phyloP scores from a whole-genome alignment of 306 rosid genomes.

The Vigna nakashimae region DNA sequence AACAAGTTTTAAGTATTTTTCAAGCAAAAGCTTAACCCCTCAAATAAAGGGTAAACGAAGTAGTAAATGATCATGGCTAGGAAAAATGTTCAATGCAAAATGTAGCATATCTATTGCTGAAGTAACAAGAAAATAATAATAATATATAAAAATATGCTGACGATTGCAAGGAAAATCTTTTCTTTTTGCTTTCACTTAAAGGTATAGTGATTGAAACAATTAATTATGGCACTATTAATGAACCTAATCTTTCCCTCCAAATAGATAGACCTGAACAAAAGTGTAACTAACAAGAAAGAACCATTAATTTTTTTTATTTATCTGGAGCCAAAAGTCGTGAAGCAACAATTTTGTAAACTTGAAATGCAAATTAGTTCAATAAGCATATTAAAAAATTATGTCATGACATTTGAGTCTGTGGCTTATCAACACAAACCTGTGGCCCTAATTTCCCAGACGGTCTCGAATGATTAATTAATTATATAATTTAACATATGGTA shows the following conservation, averaged over 20 bases:
- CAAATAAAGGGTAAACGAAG: neutral
- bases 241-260: slow-evolving; percentile 31
- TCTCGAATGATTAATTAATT: slow-evolving; percentile 14
- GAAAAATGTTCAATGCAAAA: neutral
- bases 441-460: slow-evolving; percentile 56
- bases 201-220: slow-evolving; percentile 8
- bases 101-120: neutral
- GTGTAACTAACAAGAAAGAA: neutral
- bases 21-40: neutral
- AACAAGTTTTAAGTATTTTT: no score
- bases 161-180: neutral
- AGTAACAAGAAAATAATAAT: neutral
- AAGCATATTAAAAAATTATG: slow-evolving; percentile 26
- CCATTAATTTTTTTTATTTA: slow-evolving; percentile 1
- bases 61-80: neutral
- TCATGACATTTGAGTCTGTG: slow-evolving; percentile 4
- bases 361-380: slow-evolving; percentile 16
- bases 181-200: slow-evolving; percentile 37
- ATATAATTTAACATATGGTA: slow-evolving; percentile 28
- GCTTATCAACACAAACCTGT: slow-evolving; percentile 38
- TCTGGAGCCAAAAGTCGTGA: neutral
- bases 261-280: neutral
- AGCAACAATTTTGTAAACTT: slow-evolving; percentile 1
- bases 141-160: neutral
- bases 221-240: neutral